Evolutionary conservation across 2,329 filamentous ascomycete species (phyloP).

Genomic region (Colletotrichum camelliae): DNA sequence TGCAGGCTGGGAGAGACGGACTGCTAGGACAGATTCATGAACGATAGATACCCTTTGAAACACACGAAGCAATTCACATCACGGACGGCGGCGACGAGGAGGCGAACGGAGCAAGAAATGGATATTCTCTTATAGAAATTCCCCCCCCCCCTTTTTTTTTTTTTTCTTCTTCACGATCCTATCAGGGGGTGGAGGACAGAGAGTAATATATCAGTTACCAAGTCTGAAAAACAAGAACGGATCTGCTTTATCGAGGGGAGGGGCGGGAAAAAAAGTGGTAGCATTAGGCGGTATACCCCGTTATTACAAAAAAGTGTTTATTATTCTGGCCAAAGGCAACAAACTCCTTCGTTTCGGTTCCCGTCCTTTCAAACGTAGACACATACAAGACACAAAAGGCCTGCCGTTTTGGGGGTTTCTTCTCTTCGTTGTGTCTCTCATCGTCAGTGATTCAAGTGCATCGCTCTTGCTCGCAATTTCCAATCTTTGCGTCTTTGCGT

Average conservation of each 20-base stretch:
- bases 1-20: conserved; percentile 16
- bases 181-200: background rate
- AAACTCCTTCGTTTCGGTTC: background rate
- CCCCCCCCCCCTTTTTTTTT: background rate
- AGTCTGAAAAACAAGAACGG: background rate
- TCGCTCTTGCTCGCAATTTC: background rate
- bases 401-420: background rate
- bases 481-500: background rate
- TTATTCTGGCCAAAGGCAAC: background rate
- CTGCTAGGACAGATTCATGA: conserved; percentile 2
- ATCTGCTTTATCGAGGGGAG: background rate
- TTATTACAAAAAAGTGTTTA: conserved; percentile 1
- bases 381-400: background rate
- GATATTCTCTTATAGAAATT: background rate
- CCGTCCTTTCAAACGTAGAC: background rate
- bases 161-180: too few species aligned
- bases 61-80: background rate
- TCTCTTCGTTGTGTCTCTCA: background rate
- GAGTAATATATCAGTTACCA: background rate
- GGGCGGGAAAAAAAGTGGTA: background rate
- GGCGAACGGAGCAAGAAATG: background rate
- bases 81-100: background rate
- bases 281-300: background rate
- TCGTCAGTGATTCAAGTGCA: background rate
- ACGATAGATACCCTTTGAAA: conserved; percentile 1